phyloP scores from a whole-genome alignment of 1,284 basidiomycete species.

The Volvariella volvacea region DNA sequence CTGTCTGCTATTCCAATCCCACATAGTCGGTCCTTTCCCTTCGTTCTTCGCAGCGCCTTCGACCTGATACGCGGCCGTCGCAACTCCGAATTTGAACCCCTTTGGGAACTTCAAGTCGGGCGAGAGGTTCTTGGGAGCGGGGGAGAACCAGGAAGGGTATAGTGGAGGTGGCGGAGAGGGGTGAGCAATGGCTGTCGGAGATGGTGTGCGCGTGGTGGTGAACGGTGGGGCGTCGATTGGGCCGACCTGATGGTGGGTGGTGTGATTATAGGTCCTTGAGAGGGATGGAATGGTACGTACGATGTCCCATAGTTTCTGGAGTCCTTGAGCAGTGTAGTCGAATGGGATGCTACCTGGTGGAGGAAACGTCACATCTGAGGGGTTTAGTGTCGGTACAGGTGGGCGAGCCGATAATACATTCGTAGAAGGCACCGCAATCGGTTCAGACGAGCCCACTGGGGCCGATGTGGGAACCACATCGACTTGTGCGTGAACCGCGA shows the following conservation, averaged over 20 bases:
- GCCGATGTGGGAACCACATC: too few species aligned
- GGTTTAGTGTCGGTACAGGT: too few species aligned
- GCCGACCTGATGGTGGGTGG: conserved; percentile 33
- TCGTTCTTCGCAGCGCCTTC: conserved; percentile 42
- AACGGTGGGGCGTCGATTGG: conserved; percentile 35
- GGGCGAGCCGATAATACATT: too few species aligned
- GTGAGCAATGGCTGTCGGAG: conserved; percentile 28
- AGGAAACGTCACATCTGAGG: too few species aligned
- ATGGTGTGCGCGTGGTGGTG: conserved; percentile 35
- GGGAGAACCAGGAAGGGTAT: conserved; percentile 39
- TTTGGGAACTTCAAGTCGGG: conserved; percentile 33
- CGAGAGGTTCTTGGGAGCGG: conserved; percentile 32
- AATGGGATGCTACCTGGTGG: conserved; percentile 30
- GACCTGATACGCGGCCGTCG: conserved; percentile 42
- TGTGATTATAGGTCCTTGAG: too few species aligned
- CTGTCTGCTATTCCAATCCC: conserved; percentile 44
- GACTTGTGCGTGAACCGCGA: too few species aligned
- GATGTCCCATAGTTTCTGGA: conserved; percentile 35
- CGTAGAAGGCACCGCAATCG: too few species aligned
- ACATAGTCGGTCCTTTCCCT: conserved; percentile 40
- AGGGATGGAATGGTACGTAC: too few species aligned
- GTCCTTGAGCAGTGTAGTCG: conserved; percentile 30
- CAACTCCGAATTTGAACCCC: conserved; percentile 40
- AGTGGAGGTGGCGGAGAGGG: conserved; percentile 37
- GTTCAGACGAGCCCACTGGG: too few species aligned